These are phyloP conservation scores for Poa annua DNA, from an alignment of 176 grass and related monocot species.

Conservation along the genomic window DNA sequence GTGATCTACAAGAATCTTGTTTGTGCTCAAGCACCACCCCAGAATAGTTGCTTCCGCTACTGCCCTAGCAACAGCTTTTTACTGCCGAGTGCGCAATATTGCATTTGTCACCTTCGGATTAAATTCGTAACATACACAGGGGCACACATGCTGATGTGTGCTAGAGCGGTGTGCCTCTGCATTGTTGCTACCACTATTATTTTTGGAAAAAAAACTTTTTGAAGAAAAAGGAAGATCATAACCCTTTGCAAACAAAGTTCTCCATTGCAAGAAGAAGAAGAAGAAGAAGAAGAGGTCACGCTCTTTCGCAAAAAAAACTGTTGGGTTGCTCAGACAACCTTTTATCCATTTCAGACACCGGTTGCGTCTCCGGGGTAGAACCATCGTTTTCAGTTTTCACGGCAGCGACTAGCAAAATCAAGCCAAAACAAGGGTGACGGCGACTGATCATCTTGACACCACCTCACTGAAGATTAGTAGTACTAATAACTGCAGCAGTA, in stretches of 20 bases:
- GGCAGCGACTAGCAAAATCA: not conserved
- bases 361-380: not conserved
- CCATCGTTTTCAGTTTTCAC: not conserved
- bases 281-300: no score
- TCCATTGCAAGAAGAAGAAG: no score
- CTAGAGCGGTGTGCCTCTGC: not conserved
- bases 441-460: not conserved
- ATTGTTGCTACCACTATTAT: not conserved
- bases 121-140: not conserved
- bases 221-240: no score
- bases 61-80: constrained; percentile 26
- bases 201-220: not conserved
- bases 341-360: not conserved
- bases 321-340: not conserved
- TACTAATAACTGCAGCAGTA: no score
- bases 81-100: not conserved
- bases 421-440: not conserved
- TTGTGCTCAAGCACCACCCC: not conserved
- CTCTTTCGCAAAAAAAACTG: not conserved
- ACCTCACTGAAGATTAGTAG: not conserved
- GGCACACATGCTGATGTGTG: not conserved
- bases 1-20: not conserved
- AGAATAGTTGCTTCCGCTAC: constrained; percentile 2
- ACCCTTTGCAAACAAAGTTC: no score
- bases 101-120: not conserved